These are phyloP conservation scores for Plasmodium chabaudi DNA, from an alignment of 169 alveolate species.

Conservation along the genomic window DNA sequence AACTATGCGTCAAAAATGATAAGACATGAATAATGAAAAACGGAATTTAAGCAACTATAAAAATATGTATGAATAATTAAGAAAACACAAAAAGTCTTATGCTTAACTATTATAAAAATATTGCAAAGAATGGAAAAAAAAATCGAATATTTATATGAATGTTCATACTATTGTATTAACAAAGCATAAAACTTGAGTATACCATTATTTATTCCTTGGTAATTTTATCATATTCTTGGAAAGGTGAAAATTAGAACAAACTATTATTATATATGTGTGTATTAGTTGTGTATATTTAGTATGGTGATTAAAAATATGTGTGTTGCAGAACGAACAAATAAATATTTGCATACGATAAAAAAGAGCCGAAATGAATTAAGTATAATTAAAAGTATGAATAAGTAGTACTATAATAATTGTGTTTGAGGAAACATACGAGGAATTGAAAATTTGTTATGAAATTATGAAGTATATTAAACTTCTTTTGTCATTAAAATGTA, in stretches of 20 bases:
- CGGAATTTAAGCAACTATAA: no score
- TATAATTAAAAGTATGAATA: neutral
- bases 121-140: constrained; percentile 1
- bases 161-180: neutral
- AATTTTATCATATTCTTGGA: constrained; percentile 49
- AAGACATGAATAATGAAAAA: no score
- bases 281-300: neutral
- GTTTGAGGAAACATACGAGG: neutral
- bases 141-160: neutral
- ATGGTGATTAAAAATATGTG: neutral
- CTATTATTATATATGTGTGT: neutral
- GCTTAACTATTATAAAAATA: no score
- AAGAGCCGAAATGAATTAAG: neutral
- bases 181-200: neutral
- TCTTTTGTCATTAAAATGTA: constrained; percentile 17
- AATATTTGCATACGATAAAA: neutral
- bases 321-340: neutral
- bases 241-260: constrained; percentile 13
- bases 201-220: constrained; percentile 17
- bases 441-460: neutral
- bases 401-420: neutral
- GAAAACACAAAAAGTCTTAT: no score
- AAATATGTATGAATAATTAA: no score
- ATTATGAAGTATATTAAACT: constrained; percentile 23
- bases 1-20: no score